Evolutionary conservation across 257 asterid genomes (phyloP).

Genomic region (Coffea eugenioides): DNA sequence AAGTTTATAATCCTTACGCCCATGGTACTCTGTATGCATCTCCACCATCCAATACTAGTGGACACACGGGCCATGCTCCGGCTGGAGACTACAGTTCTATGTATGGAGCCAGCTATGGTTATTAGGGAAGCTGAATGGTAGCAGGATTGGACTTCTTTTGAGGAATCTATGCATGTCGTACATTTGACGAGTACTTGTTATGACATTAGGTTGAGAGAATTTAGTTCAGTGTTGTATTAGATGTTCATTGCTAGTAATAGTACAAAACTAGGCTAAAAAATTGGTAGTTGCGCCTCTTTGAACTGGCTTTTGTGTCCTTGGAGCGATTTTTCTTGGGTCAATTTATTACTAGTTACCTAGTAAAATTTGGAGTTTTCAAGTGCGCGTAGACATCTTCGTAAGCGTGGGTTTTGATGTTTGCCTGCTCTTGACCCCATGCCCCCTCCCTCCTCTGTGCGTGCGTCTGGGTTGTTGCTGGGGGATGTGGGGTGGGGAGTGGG

Average conservation of each 20-base stretch:
- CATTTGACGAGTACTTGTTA: background rate
- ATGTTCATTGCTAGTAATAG: background rate
- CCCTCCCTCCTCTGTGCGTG: too few species aligned
- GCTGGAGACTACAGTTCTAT: conserved; percentile 58
- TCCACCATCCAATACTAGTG: conserved; percentile 35
- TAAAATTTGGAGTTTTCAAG: background rate
- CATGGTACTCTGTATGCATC: conserved; percentile 50
- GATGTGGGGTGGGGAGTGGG: too few species aligned
- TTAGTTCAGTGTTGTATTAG: conserved; percentile 8
- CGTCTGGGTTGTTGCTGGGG: too few species aligned
- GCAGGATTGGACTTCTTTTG: background rate
- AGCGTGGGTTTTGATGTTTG: background rate
- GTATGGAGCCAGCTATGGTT: conserved; percentile 57
- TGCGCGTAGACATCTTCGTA: background rate
- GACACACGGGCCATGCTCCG: conserved; percentile 43
- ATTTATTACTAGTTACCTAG: background rate
- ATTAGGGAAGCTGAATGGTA: conserved; percentile 29
- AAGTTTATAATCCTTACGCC: conserved; percentile 61
- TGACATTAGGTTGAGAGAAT: background rate
- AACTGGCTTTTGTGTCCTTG: background rate
- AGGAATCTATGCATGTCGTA: background rate
- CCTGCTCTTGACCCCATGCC: background rate
- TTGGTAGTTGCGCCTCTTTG: background rate
- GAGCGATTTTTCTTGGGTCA: background rate
- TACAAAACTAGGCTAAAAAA: background rate